phyloP scores from a whole-genome alignment of 441 rosid genomes.

The Populus hybrid region DNA sequence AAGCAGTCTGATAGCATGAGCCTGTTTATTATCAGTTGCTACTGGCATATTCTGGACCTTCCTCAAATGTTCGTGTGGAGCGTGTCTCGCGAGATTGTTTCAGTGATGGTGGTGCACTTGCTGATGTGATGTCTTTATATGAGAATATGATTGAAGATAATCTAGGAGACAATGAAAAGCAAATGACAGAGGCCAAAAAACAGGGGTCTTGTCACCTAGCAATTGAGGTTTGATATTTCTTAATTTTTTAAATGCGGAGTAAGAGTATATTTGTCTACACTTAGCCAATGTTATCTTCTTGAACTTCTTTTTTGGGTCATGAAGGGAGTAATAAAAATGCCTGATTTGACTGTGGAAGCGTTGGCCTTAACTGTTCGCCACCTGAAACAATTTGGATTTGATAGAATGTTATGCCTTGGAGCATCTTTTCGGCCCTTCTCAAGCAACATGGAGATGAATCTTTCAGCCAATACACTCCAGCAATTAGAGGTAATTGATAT shows the following conservation, averaged over 20 bases:
- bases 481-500: slow-evolving; percentile 72
- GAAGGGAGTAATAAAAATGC: slow-evolving; percentile 78
- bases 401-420: slow-evolving; percentile 67
- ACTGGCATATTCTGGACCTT: slow-evolving; percentile 80
- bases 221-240: slow-evolving; percentile 43
- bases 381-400: slow-evolving; percentile 87
- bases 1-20: slow-evolving; percentile 14
- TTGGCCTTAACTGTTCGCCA: slow-evolving; percentile 66
- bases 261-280: background rate
- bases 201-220: slow-evolving; percentile 26
- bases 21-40: slow-evolving; percentile 50
- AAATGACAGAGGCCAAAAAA: slow-evolving; percentile 25
- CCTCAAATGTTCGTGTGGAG: slow-evolving; percentile 83
- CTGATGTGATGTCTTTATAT: slow-evolving; percentile 65
- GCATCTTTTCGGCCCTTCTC: slow-evolving; percentile 72
- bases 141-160: slow-evolving; percentile 42
- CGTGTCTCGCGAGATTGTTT: slow-evolving; percentile 46
- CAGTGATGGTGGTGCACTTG: slow-evolving; percentile 63
- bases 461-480: slow-evolving; percentile 85
- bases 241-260: background rate
- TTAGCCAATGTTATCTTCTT: slow-evolving; percentile 5
- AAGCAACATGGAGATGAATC: slow-evolving; percentile 72
- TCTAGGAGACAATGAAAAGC: slow-evolving; percentile 29
- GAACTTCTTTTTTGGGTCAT: slow-evolving; percentile 16
- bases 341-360: slow-evolving; percentile 82